Percentiles rank a stretch among this genome's conserved stretches.
These are phyloP conservation scores for Paraurostyla sp. DNA, from an alignment of 73 alveolate species.

Conservation along the genomic window DNA sequence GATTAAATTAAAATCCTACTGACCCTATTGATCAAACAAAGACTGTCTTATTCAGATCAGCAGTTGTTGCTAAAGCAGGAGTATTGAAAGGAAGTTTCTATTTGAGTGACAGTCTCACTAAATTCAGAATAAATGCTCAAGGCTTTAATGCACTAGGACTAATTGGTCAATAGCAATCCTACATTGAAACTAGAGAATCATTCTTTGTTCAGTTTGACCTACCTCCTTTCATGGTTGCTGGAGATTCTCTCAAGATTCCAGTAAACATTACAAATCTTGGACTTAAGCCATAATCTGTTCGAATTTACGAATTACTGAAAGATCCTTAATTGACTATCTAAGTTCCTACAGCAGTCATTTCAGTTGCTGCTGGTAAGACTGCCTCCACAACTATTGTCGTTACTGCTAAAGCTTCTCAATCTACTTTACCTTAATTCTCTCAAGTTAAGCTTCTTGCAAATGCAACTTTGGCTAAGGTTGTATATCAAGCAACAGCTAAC, in stretches of 20 bases:
- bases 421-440: too few relatives aligned
- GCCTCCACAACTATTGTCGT: not conserved
- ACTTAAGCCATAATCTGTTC: not conserved
- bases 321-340: not conserved
- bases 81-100: constrained; percentile 5
- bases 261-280: constrained; percentile 23
- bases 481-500: not conserved
- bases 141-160: constrained; percentile 31
- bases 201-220: not conserved
- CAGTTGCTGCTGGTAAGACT: not conserved
- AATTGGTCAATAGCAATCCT: not conserved
- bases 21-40: not conserved
- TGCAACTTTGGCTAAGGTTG: not conserved
- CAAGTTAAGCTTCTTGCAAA: not conserved
- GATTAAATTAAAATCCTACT: not conserved
- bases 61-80: constrained; percentile 2
- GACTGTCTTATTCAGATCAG: constrained; percentile 17
- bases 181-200: not conserved
- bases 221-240: constrained; percentile 26
- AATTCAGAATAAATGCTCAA: constrained; percentile 33
- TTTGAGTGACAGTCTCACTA: constrained; percentile 33
- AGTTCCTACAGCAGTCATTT: constrained; percentile 4
- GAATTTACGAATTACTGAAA: not conserved
- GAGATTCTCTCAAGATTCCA: constrained; percentile 20
- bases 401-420: not conserved